A percentile compares a stretch with the other conserved stretches of the same genome.
Evolutionary conservation across 1,284 basidiomycete species (phyloP).

Genomic region (Fomitopsis schrenkii): DNA sequence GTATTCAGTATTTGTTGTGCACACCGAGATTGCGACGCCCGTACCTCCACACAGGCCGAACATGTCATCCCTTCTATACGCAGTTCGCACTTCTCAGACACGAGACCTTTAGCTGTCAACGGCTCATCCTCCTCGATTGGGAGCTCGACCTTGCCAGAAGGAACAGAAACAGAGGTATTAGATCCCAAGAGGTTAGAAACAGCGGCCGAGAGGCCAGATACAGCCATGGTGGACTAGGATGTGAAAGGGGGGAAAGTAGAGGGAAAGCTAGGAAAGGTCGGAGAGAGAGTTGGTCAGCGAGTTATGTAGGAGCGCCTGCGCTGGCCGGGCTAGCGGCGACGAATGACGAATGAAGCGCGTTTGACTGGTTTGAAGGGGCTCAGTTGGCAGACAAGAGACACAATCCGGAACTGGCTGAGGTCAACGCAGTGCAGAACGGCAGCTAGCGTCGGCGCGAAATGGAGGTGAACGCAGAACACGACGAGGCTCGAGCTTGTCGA

Average conservation of each 20-base stretch:
- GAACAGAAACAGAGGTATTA: conserved; percentile 6
- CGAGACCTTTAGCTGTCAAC: conserved; percentile 24
- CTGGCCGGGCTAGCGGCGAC: conserved; percentile 5
- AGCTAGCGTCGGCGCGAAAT: conserved; percentile 1
- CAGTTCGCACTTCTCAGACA: conserved; percentile 57
- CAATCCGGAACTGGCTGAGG: neutral
- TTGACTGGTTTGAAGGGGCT: neutral
- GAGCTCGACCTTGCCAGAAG: conserved; percentile 29
- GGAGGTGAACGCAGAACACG: neutral
- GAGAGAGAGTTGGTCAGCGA: conserved; percentile 6
- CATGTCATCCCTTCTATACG: conserved; percentile 92
- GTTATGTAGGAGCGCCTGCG: conserved; percentile 18
- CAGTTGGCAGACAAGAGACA: neutral
- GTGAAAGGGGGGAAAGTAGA: conserved; percentile 1
- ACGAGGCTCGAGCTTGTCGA: neutral
- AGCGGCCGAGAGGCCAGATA: conserved; percentile 17
- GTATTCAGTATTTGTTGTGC: neutral
- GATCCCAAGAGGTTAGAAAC: conserved; percentile 15
- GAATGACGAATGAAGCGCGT: neutral
- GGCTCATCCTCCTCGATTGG: conserved; percentile 32
- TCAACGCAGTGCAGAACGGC: neutral
- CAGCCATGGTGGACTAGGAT: conserved; percentile 7
- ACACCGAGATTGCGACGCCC: conserved; percentile 15
- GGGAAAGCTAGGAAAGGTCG: conserved; percentile 5
- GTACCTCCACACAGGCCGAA: conserved; percentile 84